Percentiles rank a stretch among this genome's conserved stretches.
Evolutionary conservation across 371 early-diverging fungal species (phyloP).

Genomic region (Parasitella parasitica): DNA sequence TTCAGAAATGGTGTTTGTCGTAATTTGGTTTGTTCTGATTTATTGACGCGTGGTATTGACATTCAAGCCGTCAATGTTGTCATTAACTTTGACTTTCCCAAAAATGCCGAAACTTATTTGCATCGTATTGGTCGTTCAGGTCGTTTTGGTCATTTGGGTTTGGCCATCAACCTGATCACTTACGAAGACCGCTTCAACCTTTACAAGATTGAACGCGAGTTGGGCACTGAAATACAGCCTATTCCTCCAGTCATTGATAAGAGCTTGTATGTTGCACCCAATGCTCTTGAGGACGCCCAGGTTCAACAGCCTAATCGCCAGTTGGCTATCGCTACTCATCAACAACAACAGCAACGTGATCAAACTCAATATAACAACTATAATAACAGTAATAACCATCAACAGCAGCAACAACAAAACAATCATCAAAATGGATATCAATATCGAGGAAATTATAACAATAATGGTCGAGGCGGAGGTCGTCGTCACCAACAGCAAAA

Average conservation of each 20-base stretch:
- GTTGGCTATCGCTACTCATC: slow-evolving; percentile 49
- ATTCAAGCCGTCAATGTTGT: slow-evolving; percentile 99
- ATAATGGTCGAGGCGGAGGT: slow-evolving; percentile 1
- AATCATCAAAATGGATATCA: slow-evolving; percentile 12
- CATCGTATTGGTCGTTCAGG: slow-evolving; percentile 99
- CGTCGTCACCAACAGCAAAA: neutral
- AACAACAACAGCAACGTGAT: slow-evolving; percentile 49
- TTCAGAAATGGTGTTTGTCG: slow-evolving; percentile 96
- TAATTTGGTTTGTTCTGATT: slow-evolving; percentile 94
- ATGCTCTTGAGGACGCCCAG: slow-evolving; percentile 54
- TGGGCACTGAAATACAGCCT: slow-evolving; percentile 95
- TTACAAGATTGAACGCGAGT: slow-evolving; percentile 95
- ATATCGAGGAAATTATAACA: slow-evolving; percentile 8
- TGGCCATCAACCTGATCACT: slow-evolving; percentile 97
- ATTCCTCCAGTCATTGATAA: slow-evolving; percentile 96
- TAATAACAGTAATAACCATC: neutral
- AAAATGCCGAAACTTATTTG: slow-evolving; percentile 98
- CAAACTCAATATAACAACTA: slow-evolving; percentile 31
- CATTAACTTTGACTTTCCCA: slow-evolving; percentile 99
- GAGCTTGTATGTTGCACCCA: slow-evolving; percentile 82
- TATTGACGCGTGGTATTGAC: slow-evolving; percentile 99
- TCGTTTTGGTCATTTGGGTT: slow-evolving; percentile 96
- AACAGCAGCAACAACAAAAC: slow-evolving; percentile 4
- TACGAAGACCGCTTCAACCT: slow-evolving; percentile 95
- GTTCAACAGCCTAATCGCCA: slow-evolving; percentile 48